Evolutionary conservation across 2,329 filamentous ascomycete genomes (phyloP).

Genomic region (Ophiostoma novo-ulmi): DNA sequence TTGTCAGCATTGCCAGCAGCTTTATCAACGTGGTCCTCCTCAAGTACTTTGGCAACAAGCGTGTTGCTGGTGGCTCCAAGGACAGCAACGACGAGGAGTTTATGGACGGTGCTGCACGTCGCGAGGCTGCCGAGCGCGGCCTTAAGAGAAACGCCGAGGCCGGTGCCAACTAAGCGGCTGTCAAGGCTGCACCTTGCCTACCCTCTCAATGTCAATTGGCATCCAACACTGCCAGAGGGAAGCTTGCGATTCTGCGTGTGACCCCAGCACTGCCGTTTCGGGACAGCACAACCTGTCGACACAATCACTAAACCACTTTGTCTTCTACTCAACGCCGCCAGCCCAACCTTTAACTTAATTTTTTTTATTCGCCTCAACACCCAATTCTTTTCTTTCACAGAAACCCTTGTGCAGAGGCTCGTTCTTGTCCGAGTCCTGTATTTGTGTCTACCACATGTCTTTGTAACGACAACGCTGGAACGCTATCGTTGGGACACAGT

Average conservation of each 20-base stretch:
- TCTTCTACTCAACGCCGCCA: slow-evolving; percentile 18
- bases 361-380: slow-evolving; percentile 10
- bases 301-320: neutral
- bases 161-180: slow-evolving; percentile 29
- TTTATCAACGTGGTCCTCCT: slow-evolving; percentile 64
- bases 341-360: slow-evolving; percentile 13
- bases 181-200: slow-evolving; percentile 22
- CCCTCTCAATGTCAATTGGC: neutral
- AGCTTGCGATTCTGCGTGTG: neutral
- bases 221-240: slow-evolving; percentile 4
- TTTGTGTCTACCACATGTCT: slow-evolving; percentile 8
- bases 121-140: slow-evolving; percentile 55
- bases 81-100: slow-evolving; percentile 39
- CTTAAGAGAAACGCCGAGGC: slow-evolving; percentile 38
- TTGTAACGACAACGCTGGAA: slow-evolving; percentile 37
- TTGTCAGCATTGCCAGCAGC: slow-evolving; percentile 68
- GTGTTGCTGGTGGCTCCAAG: slow-evolving; percentile 43
- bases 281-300: slow-evolving; percentile 21
- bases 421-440: neutral
- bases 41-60: slow-evolving; percentile 51
- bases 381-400: neutral
- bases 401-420: neutral
- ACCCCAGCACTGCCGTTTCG: neutral
- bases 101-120: slow-evolving; percentile 56
- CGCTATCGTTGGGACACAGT: slow-evolving; percentile 35